Conservation (phyloP, 495 filamentous ascomycete species). For the Glarea lozoyensis region DNA sequence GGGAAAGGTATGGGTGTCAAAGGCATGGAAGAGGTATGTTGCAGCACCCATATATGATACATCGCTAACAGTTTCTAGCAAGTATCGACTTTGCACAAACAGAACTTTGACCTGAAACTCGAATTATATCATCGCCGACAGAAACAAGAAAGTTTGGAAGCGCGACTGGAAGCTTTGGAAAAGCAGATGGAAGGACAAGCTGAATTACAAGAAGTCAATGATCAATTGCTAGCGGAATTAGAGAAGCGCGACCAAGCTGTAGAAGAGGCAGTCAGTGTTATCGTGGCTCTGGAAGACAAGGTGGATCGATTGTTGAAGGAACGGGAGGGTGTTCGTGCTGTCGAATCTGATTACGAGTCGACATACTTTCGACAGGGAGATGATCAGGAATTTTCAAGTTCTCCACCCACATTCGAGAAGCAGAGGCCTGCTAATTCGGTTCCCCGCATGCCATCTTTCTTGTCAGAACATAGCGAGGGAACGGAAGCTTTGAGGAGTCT, state of each 20-base stretch:
- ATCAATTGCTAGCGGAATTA: slow-evolving; percentile 58
- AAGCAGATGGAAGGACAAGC: slow-evolving; percentile 40
- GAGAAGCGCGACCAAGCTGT: slow-evolving; percentile 70
- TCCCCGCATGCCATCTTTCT: slow-evolving; percentile 55
- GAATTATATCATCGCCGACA: slow-evolving; percentile 69
- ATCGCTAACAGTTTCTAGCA: slow-evolving; percentile 31
- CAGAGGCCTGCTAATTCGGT: slow-evolving; percentile 16
- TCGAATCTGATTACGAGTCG: slow-evolving; percentile 13
- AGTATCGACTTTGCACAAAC: slow-evolving; percentile 60
- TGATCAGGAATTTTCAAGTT: slow-evolving; percentile 11
- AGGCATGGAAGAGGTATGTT: slow-evolving; percentile 26
- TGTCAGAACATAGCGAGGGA: slow-evolving; percentile 50
- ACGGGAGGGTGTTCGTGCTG: slow-evolving; percentile 11
- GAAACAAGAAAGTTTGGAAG: slow-evolving; percentile 44
- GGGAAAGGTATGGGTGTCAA: slow-evolving; percentile 26
- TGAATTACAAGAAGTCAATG: slow-evolving; percentile 46
- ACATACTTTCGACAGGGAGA: slow-evolving; percentile 10
- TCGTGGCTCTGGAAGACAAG: slow-evolving; percentile 63
- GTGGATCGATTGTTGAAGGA: slow-evolving; percentile 43
- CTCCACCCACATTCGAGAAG: slow-evolving; percentile 10
- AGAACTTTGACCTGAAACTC: slow-evolving; percentile 86
- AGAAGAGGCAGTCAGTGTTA: slow-evolving; percentile 73
- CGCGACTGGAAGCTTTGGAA: slow-evolving; percentile 51
- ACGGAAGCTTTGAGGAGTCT: slow-evolving; percentile 59
- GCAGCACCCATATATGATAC: slow-evolving; percentile 19